A percentile compares a stretch with the other conserved stretches of the same genome.
These are phyloP conservation scores for Cenchrus americanus DNA, from an alignment of 176 grass and related monocot species.

Conservation along the genomic window DNA sequence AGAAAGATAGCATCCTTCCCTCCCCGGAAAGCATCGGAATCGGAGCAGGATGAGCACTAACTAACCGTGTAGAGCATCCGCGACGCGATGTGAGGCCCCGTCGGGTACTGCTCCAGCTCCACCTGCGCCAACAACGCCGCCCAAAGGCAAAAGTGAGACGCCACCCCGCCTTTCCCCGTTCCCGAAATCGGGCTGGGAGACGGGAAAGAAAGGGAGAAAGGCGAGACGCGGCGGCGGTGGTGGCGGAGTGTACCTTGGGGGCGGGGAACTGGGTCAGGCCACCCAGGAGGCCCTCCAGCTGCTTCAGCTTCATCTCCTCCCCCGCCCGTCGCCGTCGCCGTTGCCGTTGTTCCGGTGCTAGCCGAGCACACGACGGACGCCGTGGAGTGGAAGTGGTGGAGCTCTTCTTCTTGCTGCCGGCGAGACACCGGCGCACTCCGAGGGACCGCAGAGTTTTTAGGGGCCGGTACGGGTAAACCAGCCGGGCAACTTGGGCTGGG, in stretches of 20 bases:
- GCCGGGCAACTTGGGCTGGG: not conserved
- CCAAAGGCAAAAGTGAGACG: slow-evolving; percentile 1
- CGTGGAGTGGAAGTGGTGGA: slow-evolving; percentile 4
- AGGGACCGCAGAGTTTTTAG: not conserved
- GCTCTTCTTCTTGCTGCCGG: slow-evolving; percentile 27
- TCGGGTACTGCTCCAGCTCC: slow-evolving; percentile 95
- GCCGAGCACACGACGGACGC: slow-evolving; percentile 13
- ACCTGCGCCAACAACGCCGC: slow-evolving; percentile 43
- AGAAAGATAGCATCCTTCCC: not conserved
- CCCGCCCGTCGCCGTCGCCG: not conserved
- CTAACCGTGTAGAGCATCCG: slow-evolving; percentile 90
- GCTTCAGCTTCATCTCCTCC: slow-evolving; percentile 87
- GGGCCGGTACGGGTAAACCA: not conserved
- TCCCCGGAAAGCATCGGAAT: slow-evolving; percentile 38
- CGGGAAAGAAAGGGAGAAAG: not conserved
- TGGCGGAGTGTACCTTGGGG: slow-evolving; percentile 61
- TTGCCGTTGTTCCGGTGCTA: not conserved
- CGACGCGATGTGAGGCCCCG: slow-evolving; percentile 91
- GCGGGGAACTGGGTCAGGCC: slow-evolving; percentile 74
- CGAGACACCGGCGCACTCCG: slow-evolving; percentile 9
- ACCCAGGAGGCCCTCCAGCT: slow-evolving; percentile 93
- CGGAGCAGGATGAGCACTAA: slow-evolving; percentile 12
- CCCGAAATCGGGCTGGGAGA: slow-evolving; percentile 6
- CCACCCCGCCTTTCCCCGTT: not conserved
- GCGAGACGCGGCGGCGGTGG: not conserved